Base-by-base conservation (phyloP, 352 stramenopile genomes). In the Peronospora tabacina region DNA sequence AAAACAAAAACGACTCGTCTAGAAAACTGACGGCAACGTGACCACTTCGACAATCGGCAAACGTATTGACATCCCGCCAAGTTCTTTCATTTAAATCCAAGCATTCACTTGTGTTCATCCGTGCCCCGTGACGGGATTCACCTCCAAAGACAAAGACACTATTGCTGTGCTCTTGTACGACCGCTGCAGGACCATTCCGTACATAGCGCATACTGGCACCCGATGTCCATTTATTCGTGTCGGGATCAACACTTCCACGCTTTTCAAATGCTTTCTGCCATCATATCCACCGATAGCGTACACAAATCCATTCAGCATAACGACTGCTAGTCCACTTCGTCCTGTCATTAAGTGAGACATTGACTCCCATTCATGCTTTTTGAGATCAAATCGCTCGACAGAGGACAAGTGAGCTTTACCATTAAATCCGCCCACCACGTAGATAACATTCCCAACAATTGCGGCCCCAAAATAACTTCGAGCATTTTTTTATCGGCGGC, bases 231-330 rank as follows among this genome's bases (percentile, higher is more conserved):
- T 74, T 17, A 19, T 82, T 78, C 5, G 48, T 63, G 2, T 49
- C 35, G 7, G 73, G 64, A 19, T 87, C 73, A 20, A 72, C 11
- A 80, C 59, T 43, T 87, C 78, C 19, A 89, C 72, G 28, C 61
- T 87, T 45, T 76, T 75, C 19, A 89, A 45, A 34, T 89, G 78
- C 15, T 73, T 67, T 3, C 63, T 65, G 5, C 78, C 78, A 39
- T 89, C 73, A 52, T 87, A 89, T 0, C 78, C 75, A 10, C 75
- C 78, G 16, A 86, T 72, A n/a, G 78, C 75, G 16, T 78, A 81
- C 29, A 89, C 35, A n/a, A 61, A 47, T 2, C 63, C 70, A 20
- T 75, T 68, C 20, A 76, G 44, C 10, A 67, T 64, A 11, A 72
- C 69, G 3, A 85, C 63, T 1, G 71, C 72, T 11, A 89, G 58